phyloP scores from a whole-genome alignment of 106 monocot species.

The Phalaenopsis equestris region DNA sequence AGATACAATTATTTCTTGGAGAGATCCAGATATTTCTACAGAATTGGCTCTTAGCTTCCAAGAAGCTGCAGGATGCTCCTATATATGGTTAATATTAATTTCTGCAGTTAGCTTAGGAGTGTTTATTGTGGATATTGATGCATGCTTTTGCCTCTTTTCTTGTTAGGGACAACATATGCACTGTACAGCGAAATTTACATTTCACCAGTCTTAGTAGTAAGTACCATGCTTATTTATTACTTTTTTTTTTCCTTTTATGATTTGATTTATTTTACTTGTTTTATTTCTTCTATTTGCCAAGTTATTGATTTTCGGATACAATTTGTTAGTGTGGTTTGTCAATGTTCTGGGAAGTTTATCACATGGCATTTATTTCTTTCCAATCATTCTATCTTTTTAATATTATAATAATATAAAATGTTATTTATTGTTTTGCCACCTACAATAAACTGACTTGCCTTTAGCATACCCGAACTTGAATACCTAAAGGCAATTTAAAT shows the following conservation, averaged over 20 bases:
- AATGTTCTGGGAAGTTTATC: neutral
- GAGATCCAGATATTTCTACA: constrained; percentile 61
- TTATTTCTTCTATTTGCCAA: no score
- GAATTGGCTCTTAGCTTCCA: constrained; percentile 96
- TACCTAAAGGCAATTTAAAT: no score
- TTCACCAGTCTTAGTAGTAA: constrained; percentile 69
- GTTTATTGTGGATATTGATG: constrained; percentile 1
- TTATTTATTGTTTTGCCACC: neutral
- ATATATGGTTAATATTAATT: constrained; percentile 52
- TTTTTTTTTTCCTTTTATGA: neutral
- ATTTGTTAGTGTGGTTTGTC: neutral
- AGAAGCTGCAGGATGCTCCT: constrained; percentile 86
- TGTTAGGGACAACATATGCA: constrained; percentile 73
- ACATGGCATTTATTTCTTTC: neutral
- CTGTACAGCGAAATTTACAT: constrained; percentile 73
- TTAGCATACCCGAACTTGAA: neutral
- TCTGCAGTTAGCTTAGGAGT: neutral
- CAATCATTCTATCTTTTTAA: neutral
- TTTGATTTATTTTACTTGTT: no score
- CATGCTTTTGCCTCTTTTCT: neutral
- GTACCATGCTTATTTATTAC: constrained; percentile 10
- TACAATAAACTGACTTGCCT: neutral
- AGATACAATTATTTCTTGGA: constrained; percentile 98
- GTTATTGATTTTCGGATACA: neutral
- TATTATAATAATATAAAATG: neutral